Evolutionary conservation across 2,329 filamentous ascomycete species (phyloP), one percentile per base, ranked within the genome.

Genomic region (Grosmannia huntii): DNA sequence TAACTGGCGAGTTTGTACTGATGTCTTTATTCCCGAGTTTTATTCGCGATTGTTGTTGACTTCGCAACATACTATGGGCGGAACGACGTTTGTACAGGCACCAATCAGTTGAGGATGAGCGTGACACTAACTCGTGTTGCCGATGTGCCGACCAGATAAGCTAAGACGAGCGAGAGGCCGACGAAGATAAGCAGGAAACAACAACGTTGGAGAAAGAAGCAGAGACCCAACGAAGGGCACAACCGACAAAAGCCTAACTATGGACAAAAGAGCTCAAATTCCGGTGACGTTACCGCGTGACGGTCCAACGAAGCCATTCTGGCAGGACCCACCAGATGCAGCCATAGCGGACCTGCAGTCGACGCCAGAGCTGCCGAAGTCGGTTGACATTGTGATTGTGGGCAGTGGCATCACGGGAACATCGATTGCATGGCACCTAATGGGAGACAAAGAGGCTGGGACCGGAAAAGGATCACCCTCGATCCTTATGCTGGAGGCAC

Each of bases 391-490:
- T 1, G 75, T 86, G 16, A 78, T 87, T 51, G 74, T 87, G 33
- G 84, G 84, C 31, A 83, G 78, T 66, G 84, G 84, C 28, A 84
- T 86, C 62, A 82, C 81, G 3, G 83, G 84, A n/a, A 74, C 79
- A 5, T 79, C 77, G 53, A 75, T 78, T 6, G 82, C 81, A 11
- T 79, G 78, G 66, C 77, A 77, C 62, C 70, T 84, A 62, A 73
- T 72, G 19, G 59, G 62, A 25, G 19, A 49, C 27, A 33, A 3
- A 2, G 14, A 2, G 16, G 33, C 3, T n/a, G 12, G 6, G 9
- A 11, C 27, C n/a, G 16, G 19, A 19, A n/a, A 9, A 5, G 16
- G 2, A 9, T 12, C 21, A 14, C 59, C 67, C 31, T 71, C 75
- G 54, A 71, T 86, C 4, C 74, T 86, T 2, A 78, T 86, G 74